Evolutionary conservation across 345 rosid species (phyloP).

Genomic region (Citrus trifoliata): DNA sequence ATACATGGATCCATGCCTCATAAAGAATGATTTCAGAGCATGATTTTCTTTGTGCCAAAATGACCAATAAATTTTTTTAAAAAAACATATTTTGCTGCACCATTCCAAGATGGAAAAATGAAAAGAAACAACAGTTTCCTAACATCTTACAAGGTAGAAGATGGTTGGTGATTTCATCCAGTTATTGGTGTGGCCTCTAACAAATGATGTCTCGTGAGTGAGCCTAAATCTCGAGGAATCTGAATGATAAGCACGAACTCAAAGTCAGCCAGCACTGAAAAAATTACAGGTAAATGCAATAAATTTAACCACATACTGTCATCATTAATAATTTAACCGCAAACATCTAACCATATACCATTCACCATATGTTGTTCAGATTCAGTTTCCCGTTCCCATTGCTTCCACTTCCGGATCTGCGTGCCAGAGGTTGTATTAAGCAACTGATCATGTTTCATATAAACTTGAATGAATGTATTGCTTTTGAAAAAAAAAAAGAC

Average conservation of each 20-base stretch:
- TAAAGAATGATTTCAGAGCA: not conserved
- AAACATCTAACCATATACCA: slow-evolving; percentile 24
- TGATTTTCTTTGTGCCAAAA: not conserved
- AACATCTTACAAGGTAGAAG: slow-evolving; percentile 59
- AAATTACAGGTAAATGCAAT: not conserved
- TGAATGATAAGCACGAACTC: slow-evolving; percentile 23
- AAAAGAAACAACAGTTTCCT: not conserved
- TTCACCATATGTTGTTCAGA: slow-evolving; percentile 34
- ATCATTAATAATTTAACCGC: not conserved
- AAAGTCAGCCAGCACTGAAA: slow-evolving; percentile 3
- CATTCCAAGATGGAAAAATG: not conserved
- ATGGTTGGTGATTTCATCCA: slow-evolving; percentile 51
- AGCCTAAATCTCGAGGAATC: slow-evolving; percentile 86
- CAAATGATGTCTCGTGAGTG: slow-evolving; percentile 92
- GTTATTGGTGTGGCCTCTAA: slow-evolving; percentile 56
- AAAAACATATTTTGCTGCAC: not conserved
- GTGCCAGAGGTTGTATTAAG: slow-evolving; percentile 1
- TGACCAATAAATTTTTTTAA: not conserved
- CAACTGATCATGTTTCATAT: too few species aligned
- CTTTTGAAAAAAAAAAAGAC: not conserved
- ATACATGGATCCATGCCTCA: not conserved
- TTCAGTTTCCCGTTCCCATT: slow-evolving; percentile 59
- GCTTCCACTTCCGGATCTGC: slow-evolving; percentile 93
- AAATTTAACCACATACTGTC: too few species aligned
- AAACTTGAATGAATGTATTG: not conserved